Evolutionary conservation across 2,329 filamentous ascomycete genomes (phyloP), one percentile per base, ranked within the genome.

Genomic region (Cercospora nicotianae): DNA sequence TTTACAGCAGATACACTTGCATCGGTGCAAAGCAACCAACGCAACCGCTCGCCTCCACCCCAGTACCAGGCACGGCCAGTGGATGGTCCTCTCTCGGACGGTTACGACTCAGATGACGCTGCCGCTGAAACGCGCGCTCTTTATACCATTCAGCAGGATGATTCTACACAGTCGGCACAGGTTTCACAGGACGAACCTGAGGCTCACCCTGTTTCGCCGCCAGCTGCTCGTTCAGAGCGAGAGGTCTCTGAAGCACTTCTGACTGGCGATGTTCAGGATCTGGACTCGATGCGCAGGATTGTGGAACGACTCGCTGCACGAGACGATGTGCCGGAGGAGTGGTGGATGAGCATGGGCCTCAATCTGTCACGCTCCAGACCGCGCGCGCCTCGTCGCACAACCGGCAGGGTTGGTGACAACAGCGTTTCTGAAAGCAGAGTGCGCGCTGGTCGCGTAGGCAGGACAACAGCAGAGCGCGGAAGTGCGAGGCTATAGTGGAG

Each of bases 321-420:
- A 26, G 87, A 92, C 75, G 91, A 94, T 73, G 90, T 95, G 64
- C 90, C 91, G 0, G 91, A 95, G 69, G 89, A 92, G 71, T 94
- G 90, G 88, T 96, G 92, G 92, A 79, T 79, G 63, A 80, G 79
- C 20, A 80, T 82, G 18, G 82, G 82, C 12, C 70, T 83, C 66
- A 76, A 75, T 28, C 45, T 76, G 5, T 76, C 73, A 20, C 70
- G 75, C 3, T 67, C 74, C 8, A 61, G 71, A 45, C 72, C 70
- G 31, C 53, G 68, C 57, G 63, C 67, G 31, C 28, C 51, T 39
- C 62, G 62, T 39, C 28, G 23, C n/a, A 42, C 48, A 9, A 64
- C 13, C 55, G 62, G 51, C 51, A 57, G 62, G 23, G 26, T 64
- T 10, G 62, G 62, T n/a, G 62, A 64, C 20, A 57, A 64, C 30